Evolutionary conservation across 805 yeast genomes (phyloP), one percentile per base, ranked within the genome.

Genomic region (Isabelozyma heimii): DNA sequence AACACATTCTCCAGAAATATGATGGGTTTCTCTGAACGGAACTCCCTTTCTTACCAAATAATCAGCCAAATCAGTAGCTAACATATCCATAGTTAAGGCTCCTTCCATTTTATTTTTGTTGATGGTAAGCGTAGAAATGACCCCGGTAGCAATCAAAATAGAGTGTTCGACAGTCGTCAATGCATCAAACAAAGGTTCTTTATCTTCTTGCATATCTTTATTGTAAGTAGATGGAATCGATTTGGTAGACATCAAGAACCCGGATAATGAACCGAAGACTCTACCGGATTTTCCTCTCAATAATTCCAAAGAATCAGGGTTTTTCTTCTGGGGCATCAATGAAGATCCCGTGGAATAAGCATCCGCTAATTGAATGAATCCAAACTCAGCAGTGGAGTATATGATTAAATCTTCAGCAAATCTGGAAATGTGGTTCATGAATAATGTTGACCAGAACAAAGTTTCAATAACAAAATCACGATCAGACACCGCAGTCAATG

Each of bases 331-430:
- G 20, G 99, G 99, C 99, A 94, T 94, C 65, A 94, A 79, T 26
- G 97, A 90, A 6, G 97, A 90, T 12, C 99, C 99, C 8, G 99
- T 94, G 1, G 99, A 94, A 72, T 94, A 94, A 24, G 99, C 98
- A 66, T 94, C 99, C 10, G 97, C 95, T 46, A 91, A 81, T 67
- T 89, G 84, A 53, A 94, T 78, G 66, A 95, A 94, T 4, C 97
- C 97, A 75, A 94, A 94, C 75, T 94, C 99, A 28, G 97, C 98
- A 24, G 97, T 89, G 6, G 98, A 94, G 72, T 94, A 94, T 58
- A 94, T 86, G 58, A 94, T 91, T 64, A 94, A 77, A 72, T 94
- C 99, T 70, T 94, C 99, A 40, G 94, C 83, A 65, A 94, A 85
- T 63, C 97, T 81, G 12, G 99, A 91, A 55, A 94, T 81, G 67